phyloP scores from a whole-genome alignment of 345 rosid genomes.

The Raphanus raphanistrum region DNA sequence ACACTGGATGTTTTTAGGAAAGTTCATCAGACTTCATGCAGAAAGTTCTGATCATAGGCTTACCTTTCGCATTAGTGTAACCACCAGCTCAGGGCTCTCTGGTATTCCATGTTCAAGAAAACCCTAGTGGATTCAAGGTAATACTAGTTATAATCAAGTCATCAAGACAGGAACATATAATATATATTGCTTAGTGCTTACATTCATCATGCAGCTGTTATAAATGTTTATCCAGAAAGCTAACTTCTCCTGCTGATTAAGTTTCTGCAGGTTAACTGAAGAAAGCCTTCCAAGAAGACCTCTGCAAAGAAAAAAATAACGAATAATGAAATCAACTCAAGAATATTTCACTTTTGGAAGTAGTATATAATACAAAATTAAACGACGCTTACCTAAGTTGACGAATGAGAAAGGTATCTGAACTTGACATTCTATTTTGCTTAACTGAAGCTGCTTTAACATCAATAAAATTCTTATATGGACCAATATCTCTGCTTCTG shows the following conservation, averaged over 20 bases:
- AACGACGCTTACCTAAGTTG: conserved; percentile 57
- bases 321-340: neutral
- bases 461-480: conserved; percentile 53
- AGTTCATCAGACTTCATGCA: neutral
- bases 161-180: neutral
- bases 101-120: conserved; percentile 77
- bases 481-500: conserved; percentile 61
- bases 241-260: conserved; percentile 82
- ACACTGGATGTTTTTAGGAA: neutral
- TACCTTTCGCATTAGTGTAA: conserved; percentile 71
- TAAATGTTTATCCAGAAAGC: conserved; percentile 94
- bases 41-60: neutral
- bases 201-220: conserved; percentile 93
- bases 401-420: conserved; percentile 53
- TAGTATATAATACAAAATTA: neutral
- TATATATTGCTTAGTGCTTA: conserved; percentile 17
- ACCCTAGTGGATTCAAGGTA: conserved; percentile 47
- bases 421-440: conserved; percentile 50
- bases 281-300: conserved; percentile 59
- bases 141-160: neutral
- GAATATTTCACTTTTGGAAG: neutral
- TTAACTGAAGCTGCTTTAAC: conserved; percentile 57
- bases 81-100: conserved; percentile 60
- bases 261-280: conserved; percentile 53
- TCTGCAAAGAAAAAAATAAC: conserved; percentile 39